phyloP scores from a whole-genome alignment of 2,329 filamentous ascomycete genomes.

The Dryadomyces sulphureus region DNA sequence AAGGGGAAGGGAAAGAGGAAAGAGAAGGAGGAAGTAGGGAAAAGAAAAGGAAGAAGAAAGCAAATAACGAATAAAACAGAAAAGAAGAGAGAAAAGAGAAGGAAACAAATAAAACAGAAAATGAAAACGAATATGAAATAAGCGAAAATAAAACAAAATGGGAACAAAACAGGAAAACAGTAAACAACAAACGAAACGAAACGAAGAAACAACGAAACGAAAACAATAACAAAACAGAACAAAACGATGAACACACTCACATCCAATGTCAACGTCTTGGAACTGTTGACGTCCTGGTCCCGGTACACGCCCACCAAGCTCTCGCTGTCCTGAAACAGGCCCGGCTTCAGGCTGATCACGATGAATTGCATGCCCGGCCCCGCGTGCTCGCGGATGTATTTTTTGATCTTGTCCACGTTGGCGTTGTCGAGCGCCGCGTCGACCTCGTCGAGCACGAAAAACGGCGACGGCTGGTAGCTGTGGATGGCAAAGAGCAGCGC shows the following conservation, averaged over 20 bases:
- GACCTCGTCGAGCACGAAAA: constrained; percentile 96
- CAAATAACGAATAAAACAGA: too few relatives aligned
- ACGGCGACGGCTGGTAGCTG: constrained; percentile 86
- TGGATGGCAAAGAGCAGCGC: constrained; percentile 96
- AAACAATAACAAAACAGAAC: background rate
- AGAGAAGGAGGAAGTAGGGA: background rate
- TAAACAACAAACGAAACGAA: background rate
- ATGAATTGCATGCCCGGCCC: constrained; percentile 98
- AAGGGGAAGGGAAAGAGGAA: background rate
- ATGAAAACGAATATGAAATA: background rate
- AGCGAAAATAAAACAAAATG: background rate
- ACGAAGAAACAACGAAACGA: background rate
- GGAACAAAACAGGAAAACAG: background rate
- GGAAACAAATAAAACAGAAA: too few relatives aligned
- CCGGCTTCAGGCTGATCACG: constrained; percentile 91
- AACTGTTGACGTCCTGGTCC: constrained; percentile 87
- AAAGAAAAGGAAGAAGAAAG: background rate
- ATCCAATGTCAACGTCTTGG: constrained; percentile 82
- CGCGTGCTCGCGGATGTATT: constrained; percentile 88
- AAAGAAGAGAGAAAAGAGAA: too few relatives aligned
- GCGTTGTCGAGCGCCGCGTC: constrained; percentile 97
- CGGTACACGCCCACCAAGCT: constrained; percentile 90
- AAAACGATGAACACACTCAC: constrained; percentile 41
- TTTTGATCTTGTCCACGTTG: constrained; percentile 90
- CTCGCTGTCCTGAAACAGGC: constrained; percentile 91